Evolutionary conservation across 2,329 filamentous ascomycete genomes (phyloP), one percentile per base, ranked within the genome.

Genomic region (Aureobasidium lini): DNA sequence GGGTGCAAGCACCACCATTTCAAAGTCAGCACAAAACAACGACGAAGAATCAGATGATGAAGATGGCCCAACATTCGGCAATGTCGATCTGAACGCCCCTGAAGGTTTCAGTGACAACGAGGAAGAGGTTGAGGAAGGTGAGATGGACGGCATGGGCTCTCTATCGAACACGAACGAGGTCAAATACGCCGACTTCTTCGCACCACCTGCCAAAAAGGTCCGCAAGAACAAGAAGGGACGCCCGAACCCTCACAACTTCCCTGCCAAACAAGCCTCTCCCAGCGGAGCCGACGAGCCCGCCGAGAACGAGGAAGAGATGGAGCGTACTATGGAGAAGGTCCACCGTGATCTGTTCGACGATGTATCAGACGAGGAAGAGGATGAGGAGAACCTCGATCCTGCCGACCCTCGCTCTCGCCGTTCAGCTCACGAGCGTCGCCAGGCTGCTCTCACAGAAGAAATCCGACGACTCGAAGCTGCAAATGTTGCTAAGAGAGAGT

Each of bases 121-220:
- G 36, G 77, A 76, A 39, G 75, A 75, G 11, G 73, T 81, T 29
- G 83, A 84, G 15, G 80, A 81, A 13, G 82, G 83, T 46, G 83
- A 78, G 13, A 70, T 79, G 63, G 75, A 76, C 54, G 75, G 67
- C 36, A 66, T 80, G 40, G 81, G 81, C 53, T 82, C 81, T 49
- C 77, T 80, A 64, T 78, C 80, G 63, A 95, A 95, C 67, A 91
- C 92, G 52, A 95, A 96, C 70, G 87, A 92, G 63, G 80, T 96
- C 67, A 90, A 87, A 75, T 97, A 96, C 73, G 86, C 87, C 62
- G 91, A 97, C 72, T 97, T 96, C 76, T 97, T 96, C 68, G 90
- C 88, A 2, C 89, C 90, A 9, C 93, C 92, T 10, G 81, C 87
- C 18, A 84, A 83, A 66, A 78, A 76, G 62, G 80, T 79, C 60